phyloP scores from a whole-genome alignment of 2,329 filamentous ascomycete genomes.

The Rutstroemia sydowiana region DNA sequence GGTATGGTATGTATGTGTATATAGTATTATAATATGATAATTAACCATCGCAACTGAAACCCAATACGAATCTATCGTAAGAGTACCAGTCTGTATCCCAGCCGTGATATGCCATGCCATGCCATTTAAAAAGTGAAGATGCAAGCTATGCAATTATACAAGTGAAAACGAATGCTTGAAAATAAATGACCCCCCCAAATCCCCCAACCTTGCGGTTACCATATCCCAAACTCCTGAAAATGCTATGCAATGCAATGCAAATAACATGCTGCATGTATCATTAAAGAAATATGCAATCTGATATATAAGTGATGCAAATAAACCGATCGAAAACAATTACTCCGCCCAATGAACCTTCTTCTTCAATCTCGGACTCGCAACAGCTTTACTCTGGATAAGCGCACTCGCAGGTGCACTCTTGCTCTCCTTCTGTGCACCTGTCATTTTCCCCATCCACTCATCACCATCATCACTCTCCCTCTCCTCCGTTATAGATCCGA shows the following conservation, averaged over 20 bases:
- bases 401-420: slow-evolving; percentile 16
- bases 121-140: too few species aligned
- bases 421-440: slow-evolving; percentile 4
- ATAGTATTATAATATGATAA: too few species aligned
- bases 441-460: too few species aligned
- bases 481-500: slow-evolving; percentile 28
- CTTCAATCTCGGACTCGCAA: slow-evolving; percentile 21
- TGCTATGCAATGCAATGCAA: background rate
- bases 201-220: background rate
- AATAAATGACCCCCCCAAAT: background rate
- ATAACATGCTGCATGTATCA: too few species aligned
- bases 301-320: too few species aligned
- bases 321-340: too few species aligned
- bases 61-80: too few species aligned
- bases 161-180: background rate
- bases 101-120: too few species aligned
- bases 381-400: slow-evolving; percentile 5
- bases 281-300: background rate
- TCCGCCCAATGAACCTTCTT: slow-evolving; percentile 29
- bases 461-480: slow-evolving; percentile 20
- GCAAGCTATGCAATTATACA: background rate
- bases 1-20: too few species aligned
- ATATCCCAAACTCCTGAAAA: background rate
- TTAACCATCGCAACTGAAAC: too few species aligned
- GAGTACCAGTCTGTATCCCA: too few species aligned